A percentile compares a stretch with the other conserved stretches of the same genome.
phyloP scores from a whole-genome alignment of 495 filamentous ascomycete species.

The Venustampulla echinocandica region DNA sequence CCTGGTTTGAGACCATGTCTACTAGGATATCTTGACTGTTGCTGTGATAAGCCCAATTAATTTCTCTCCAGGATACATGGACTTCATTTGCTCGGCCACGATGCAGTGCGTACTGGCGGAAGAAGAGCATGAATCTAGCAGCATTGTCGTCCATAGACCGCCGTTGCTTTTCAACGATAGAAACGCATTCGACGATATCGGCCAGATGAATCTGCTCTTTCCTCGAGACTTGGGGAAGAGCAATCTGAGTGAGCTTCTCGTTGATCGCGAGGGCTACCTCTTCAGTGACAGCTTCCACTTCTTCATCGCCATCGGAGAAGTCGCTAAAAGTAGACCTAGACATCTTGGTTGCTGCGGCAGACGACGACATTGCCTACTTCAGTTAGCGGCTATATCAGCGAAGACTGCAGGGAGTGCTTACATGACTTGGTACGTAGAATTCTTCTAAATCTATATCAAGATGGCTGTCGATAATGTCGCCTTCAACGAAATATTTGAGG shows the following conservation, averaged over 20 bases:
- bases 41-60: conserved; percentile 91
- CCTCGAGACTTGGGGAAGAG: conserved; percentile 75
- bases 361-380: conserved; percentile 28
- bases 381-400: conserved; percentile 22
- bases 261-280: conserved; percentile 61
- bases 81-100: conserved; percentile 55
- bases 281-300: conserved; percentile 60
- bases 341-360: conserved; percentile 40
- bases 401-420: conserved; percentile 3
- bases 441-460: conserved; percentile 62
- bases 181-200: conserved; percentile 81
- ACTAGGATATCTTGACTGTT: conserved; percentile 85
- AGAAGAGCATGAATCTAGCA: conserved; percentile 82
- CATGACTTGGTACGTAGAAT: conserved; percentile 45
- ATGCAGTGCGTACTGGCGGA: conserved; percentile 72
- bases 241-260: conserved; percentile 64
- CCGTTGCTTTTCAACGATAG: conserved; percentile 79
- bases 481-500: conserved; percentile 74
- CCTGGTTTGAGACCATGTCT: conserved; percentile 77
- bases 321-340: conserved; percentile 44
- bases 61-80: conserved; percentile 82
- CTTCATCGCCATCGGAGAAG: conserved; percentile 45
- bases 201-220: conserved; percentile 84
- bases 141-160: conserved; percentile 91
- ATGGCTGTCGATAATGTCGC: conserved; percentile 73